Percentiles rank a stretch among this genome's conserved stretches.
These are phyloP conservation scores for Pythium sp. DNA, from an alignment of 352 stramenopile species.

Conservation along the genomic window DNA sequence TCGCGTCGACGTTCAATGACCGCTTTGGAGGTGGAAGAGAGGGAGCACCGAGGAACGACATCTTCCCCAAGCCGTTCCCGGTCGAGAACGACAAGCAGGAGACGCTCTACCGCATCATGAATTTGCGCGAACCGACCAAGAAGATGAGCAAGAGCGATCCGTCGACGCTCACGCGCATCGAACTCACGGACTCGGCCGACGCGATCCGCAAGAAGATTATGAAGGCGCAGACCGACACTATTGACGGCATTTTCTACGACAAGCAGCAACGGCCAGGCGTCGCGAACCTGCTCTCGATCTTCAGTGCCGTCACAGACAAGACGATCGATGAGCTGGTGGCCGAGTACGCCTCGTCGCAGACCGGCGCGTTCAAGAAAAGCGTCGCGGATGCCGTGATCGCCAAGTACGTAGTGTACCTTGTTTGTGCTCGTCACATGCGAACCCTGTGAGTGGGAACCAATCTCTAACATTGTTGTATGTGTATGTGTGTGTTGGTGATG, in stretches of 20 bases:
- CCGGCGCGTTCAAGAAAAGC: slow-evolving; percentile 94
- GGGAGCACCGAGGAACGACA: slow-evolving; percentile 14
- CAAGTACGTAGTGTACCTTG: slow-evolving; percentile 52
- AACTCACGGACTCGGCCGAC: slow-evolving; percentile 84
- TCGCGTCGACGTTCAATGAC: slow-evolving; percentile 96
- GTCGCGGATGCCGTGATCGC: slow-evolving; percentile 94
- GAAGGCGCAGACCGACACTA: slow-evolving; percentile 88
- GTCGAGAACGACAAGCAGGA: slow-evolving; percentile 38
- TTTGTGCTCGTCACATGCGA: slow-evolving; percentile 7
- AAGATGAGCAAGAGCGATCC: slow-evolving; percentile 99
- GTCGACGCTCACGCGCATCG: slow-evolving; percentile 91
- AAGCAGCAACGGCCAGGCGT: slow-evolving; percentile 92
- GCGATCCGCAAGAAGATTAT: slow-evolving; percentile 84
- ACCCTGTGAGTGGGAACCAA: not conserved
- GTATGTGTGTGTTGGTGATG: not conserved
- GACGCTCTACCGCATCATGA: slow-evolving; percentile 95
- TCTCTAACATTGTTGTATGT: slow-evolving; percentile 1
- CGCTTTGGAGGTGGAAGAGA: slow-evolving; percentile 70
- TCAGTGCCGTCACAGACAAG: slow-evolving; percentile 65
- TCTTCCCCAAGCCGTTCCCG: slow-evolving; percentile 61
- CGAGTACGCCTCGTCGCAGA: slow-evolving; percentile 56
- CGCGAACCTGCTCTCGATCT: slow-evolving; percentile 95
- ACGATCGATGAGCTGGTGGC: slow-evolving; percentile 73
- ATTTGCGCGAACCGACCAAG: slow-evolving; percentile 91
- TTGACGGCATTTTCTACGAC: slow-evolving; percentile 80